These are phyloP conservation scores for Boletus reticuloceps DNA, from an alignment of 768 basidiomycete genomes.

Conservation along the genomic window DNA sequence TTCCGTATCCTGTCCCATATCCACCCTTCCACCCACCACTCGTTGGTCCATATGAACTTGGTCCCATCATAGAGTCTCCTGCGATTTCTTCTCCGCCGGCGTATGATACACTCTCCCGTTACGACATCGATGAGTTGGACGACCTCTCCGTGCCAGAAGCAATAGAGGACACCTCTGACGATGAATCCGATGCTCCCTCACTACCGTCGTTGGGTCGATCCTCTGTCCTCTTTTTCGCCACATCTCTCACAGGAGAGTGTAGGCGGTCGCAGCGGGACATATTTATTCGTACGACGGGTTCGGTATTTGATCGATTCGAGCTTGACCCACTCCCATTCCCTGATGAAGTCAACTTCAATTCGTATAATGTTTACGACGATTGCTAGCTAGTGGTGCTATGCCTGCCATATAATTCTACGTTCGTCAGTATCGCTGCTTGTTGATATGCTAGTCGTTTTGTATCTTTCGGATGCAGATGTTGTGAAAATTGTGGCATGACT, in stretches of 20 bases:
- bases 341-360: conserved; percentile 43
- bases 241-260: conserved; percentile 49
- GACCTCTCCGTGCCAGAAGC: conserved; percentile 74
- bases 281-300: conserved; percentile 57
- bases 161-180: conserved; percentile 82
- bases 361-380: conserved; percentile 58
- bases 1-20: conserved; percentile 65
- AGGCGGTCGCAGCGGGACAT: conserved; percentile 55
- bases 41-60: conserved; percentile 50
- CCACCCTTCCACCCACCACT: conserved; percentile 60
- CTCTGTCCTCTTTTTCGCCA: conserved; percentile 51
- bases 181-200: conserved; percentile 71
- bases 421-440: conserved; percentile 20
- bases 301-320: conserved; percentile 63
- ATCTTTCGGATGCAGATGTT: conserved; percentile 2
- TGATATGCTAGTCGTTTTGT: conserved; percentile 31
- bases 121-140: conserved; percentile 60
- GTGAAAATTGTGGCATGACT: not conserved
- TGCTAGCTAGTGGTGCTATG: conserved; percentile 60
- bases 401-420: conserved; percentile 28
- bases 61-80: conserved; percentile 41
- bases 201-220: conserved; percentile 63
- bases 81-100: conserved; percentile 36
- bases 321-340: conserved; percentile 72
- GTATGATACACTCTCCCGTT: conserved; percentile 62